phyloP scores from a whole-genome alignment of 345 rosid genomes.

The Hibiscus tridactylites region DNA sequence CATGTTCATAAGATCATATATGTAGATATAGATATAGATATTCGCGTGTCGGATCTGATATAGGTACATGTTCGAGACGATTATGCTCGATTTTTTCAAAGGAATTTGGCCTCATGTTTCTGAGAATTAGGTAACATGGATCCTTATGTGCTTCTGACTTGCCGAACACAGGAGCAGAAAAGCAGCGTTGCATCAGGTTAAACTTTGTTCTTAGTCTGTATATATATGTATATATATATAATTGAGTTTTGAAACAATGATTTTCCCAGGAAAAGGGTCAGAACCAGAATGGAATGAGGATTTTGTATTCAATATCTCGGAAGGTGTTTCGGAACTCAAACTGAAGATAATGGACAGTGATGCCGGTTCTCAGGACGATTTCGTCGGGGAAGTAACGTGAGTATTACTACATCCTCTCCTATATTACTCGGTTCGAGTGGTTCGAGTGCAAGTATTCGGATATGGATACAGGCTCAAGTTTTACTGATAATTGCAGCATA shows the following conservation, averaged over 20 bases:
- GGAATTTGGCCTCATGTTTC: no score
- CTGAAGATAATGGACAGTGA: slow-evolving; percentile 71
- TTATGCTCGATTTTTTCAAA: no score
- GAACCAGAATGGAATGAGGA: slow-evolving; percentile 81
- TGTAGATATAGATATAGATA: no score
- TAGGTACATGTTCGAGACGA: no score
- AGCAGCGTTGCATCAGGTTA: slow-evolving; percentile 69
- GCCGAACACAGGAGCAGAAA: slow-evolving; percentile 67
- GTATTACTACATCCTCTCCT: slow-evolving; percentile 6
- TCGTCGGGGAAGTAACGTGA: slow-evolving; percentile 66
- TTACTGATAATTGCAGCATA: slow-evolving; percentile 35
- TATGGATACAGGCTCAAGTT: not conserved
- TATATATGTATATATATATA: not conserved
- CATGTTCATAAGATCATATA: no score
- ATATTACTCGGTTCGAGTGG: no score
- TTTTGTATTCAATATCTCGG: slow-evolving; percentile 52
- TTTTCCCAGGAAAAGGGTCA: slow-evolving; percentile 36
- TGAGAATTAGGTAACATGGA: slow-evolving; percentile 45
- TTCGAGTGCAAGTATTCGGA: no score
- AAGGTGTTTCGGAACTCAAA: slow-evolving; percentile 39
- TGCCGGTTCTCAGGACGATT: slow-evolving; percentile 43
- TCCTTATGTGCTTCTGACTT: slow-evolving; percentile 54
- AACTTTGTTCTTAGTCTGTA: not conserved
- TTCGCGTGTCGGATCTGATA: no score
- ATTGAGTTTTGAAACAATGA: slow-evolving; percentile 4